Evolutionary conservation across 2,329 filamentous ascomycete genomes (phyloP), one percentile per base, ranked within the genome.

Genomic region (Huntiella abstrusa): DNA sequence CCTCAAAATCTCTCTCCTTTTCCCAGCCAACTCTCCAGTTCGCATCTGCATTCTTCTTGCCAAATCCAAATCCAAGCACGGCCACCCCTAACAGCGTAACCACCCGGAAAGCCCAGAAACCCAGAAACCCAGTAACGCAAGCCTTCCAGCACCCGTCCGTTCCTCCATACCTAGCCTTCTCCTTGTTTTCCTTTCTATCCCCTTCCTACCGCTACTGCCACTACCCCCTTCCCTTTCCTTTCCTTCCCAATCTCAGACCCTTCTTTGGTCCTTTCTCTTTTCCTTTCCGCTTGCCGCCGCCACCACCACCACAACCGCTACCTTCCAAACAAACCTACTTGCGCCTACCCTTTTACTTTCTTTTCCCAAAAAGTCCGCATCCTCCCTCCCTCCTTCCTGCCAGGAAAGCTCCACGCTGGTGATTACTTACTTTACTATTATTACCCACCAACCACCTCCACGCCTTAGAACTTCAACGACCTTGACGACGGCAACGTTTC

Each of bases 361-460:
- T 38, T 38, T 40, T 32, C 32, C 35, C 15, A 36, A 13, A 40
- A 42, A 47, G 28, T 37, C 37, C 33, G 16, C 47, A 36, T 47
- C 34, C 40, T 40, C 34, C 34, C 37, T 40, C 36, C 36, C 35
- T 43, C 38, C 39, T 34, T 47, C 36, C 45, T 34, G 37, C 40
- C 22, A 17, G 37, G 41, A 47, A 49, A 47, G 45, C 45, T 50
- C 45, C 41, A 47, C 45, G 48, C 45, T 50, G 37, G 45, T 50
- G 48, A 49, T 50, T 50, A 45, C 45, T 47, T 44, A 28, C 22
- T 28, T 28, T 7, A 28, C 22, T 28, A 28, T 3, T 28, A 28
- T 28, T 28, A 8, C 22, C 22, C 22, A 28, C 22, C 22, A 28
- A 28, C 22, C 22, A 28, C 22, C 22, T 28, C 22, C 6, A 28